Evolutionary conservation across 257 asterid genomes (phyloP).

Genomic region (Primulina huaijiensis): DNA sequence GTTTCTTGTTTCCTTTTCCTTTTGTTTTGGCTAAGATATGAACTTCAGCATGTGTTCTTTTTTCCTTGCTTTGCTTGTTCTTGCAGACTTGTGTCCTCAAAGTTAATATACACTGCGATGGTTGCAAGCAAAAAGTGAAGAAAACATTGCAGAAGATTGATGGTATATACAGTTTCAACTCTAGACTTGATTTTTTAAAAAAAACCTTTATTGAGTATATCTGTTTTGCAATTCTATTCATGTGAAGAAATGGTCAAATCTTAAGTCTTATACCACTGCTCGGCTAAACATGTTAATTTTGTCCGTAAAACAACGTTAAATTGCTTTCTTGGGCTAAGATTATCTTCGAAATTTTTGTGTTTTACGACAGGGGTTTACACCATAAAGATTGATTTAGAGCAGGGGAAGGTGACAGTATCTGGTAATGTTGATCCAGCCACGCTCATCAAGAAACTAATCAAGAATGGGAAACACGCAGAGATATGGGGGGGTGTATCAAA

Average conservation of each 20-base stretch:
- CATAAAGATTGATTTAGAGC: constrained; percentile 65
- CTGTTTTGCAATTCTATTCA: neutral
- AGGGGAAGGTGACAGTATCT: constrained; percentile 83
- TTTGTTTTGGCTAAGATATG: neutral
- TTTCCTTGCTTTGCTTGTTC: constrained; percentile 21
- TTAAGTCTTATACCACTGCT: neutral
- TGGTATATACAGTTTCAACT: constrained; percentile 12
- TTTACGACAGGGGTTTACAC: constrained; percentile 67
- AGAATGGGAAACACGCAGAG: constrained; percentile 80
- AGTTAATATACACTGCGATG: constrained; percentile 31
- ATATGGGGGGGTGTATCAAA: constrained; percentile 93
- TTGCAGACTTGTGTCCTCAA: constrained; percentile 30
- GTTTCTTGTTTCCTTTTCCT: neutral
- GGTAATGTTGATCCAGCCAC: constrained; percentile 85
- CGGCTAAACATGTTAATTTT: neutral
- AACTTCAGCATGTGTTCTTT: neutral
- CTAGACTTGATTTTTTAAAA: neutral
- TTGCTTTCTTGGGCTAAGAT: neutral
- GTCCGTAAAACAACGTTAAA: neutral
- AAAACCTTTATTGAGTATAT: neutral
- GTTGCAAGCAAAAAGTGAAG: constrained; percentile 29
- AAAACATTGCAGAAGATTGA: constrained; percentile 28
- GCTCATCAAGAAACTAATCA: constrained; percentile 73
- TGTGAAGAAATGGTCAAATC: neutral
- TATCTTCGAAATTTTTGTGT: neutral